Evolutionary conservation across 352 stramenopile species (phyloP), one percentile per base, ranked within the genome.

Genomic region (Phytophthora multivora): DNA sequence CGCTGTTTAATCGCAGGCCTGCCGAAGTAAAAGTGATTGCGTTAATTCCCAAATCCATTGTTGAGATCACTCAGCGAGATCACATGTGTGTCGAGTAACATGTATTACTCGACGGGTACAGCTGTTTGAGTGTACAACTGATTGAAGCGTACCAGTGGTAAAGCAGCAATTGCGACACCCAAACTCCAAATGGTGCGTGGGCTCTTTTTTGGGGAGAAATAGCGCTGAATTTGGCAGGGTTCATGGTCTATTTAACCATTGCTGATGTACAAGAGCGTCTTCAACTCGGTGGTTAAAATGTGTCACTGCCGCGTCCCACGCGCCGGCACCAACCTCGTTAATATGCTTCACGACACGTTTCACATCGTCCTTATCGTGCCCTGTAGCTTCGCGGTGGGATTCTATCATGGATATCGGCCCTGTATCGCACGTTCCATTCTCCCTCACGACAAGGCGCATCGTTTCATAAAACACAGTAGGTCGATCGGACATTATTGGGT

Each of bases 231-330:
- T 30, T 30, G 26, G 26, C 26, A 30, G 6, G 28, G 38, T 23
- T n/a, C 23, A 38, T 15, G 25, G 6, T 23, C 16, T 35, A 45
- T 39, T 26, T 6, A 7, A 23, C 51, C 51, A 49, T 26, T 46
- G 51, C n/a, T 26, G 31, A 8, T 38, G 40, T 13, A 60, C 18
- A 26, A 63, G 45, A 18, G 54, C 42, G 16, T 55, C 54, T 49
- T 63, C 43, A n/a, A 63, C 54, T 16, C 54, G 36, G 19, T 55
- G 43, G 13, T 63, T 63, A 28, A 63, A 54, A 42, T 23, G 15
- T 13, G 54, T 28, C 10, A 63, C 33, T 25, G 54, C 23, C 16
- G 13, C 42, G 13, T 50, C 33, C 54, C 54, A 62, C 18, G 45
- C 45, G 3, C 28, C 28, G 18, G 31, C 28, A 4, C 56, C 31